These are phyloP conservation scores for Closterium sp. DNA, from an alignment of 139 green algal species.

Conservation along the genomic window DNA sequence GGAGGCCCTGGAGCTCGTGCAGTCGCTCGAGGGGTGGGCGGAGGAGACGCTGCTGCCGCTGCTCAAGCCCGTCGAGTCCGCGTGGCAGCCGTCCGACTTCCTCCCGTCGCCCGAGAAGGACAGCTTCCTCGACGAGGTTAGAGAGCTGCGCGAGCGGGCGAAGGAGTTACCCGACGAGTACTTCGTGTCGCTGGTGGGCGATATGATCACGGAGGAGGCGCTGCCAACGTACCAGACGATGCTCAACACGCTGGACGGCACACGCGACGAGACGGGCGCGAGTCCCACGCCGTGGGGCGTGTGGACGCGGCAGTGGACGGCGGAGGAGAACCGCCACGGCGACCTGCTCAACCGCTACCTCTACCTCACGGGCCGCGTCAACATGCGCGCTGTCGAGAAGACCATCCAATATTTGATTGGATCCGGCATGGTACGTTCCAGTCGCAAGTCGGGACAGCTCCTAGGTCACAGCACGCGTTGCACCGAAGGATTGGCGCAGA, in stretches of 20 bases:
- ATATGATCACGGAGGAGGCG: slow-evolving; percentile 98
- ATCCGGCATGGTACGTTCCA: slow-evolving; percentile 77
- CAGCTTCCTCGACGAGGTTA: slow-evolving; percentile 90
- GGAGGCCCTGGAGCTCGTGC: slow-evolving; percentile 70
- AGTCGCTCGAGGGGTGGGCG: slow-evolving; percentile 63
- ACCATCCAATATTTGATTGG: slow-evolving; percentile 99
- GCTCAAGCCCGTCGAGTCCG: slow-evolving; percentile 79
- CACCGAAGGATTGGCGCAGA: too few relatives aligned
- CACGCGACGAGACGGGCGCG: slow-evolving; percentile 89
- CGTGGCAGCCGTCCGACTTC: slow-evolving; percentile 95
- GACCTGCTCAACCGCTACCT: slow-evolving; percentile 98
- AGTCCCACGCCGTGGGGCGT: slow-evolving; percentile 76
- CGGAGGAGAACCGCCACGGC: slow-evolving; percentile 98
- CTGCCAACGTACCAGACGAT: slow-evolving; percentile 99
- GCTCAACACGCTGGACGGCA: slow-evolving; percentile 98
- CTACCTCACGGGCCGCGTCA: slow-evolving; percentile 64
- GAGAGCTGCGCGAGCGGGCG: slow-evolving; percentile 79
- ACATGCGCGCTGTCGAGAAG: slow-evolving; percentile 74
- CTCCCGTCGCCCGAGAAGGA: slow-evolving; percentile 80
- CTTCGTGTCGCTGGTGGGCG: slow-evolving; percentile 87
- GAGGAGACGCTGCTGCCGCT: slow-evolving; percentile 70
- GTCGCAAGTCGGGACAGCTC: not conserved
- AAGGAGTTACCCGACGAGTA: slow-evolving; percentile 88
- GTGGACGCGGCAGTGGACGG: slow-evolving; percentile 70
- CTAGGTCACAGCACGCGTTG: not conserved